Conservation (phyloP, 2,329 filamentous ascomycete species). For the Colletotrichum theobromicola region DNA sequence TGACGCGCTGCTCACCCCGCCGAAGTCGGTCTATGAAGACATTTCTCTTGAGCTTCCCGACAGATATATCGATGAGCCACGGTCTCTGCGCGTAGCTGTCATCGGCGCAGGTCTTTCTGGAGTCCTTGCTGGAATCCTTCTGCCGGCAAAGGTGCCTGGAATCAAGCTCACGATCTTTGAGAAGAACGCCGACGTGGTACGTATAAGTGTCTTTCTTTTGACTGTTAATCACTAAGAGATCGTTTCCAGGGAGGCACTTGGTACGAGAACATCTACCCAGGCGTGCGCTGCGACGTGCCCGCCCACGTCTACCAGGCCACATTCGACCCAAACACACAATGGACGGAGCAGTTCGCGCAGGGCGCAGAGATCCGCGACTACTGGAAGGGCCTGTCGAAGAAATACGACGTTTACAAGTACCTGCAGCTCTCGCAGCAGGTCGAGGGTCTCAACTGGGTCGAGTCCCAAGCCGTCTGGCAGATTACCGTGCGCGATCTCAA, state of each 20-base stretch:
- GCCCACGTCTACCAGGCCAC: constrained; percentile 74
- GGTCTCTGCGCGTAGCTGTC: constrained; percentile 59
- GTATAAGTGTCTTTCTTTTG: constrained; percentile 26
- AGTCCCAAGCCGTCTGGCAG: constrained; percentile 56
- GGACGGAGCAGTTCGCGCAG: constrained; percentile 71
- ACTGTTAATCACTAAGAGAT: neutral
- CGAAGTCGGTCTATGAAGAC: constrained; percentile 11
- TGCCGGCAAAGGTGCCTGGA: constrained; percentile 72
- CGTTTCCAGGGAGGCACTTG: constrained; percentile 52
- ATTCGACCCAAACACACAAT: constrained; percentile 71
- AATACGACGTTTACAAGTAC: constrained; percentile 68
- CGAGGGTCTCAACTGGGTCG: constrained; percentile 60
- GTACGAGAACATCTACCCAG: constrained; percentile 65
- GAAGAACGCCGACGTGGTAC: constrained; percentile 70
- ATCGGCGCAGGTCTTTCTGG: constrained; percentile 70
- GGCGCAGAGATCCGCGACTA: constrained; percentile 72
- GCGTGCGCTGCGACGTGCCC: constrained; percentile 71
- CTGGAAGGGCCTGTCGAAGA: constrained; percentile 65
- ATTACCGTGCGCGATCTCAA: constrained; percentile 48
- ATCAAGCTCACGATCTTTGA: constrained; percentile 71
- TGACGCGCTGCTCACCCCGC: constrained; percentile 9
- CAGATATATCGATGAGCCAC: constrained; percentile 51
- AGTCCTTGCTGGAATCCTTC: constrained; percentile 66
- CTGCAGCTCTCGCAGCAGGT: constrained; percentile 62
- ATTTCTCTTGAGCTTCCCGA: constrained; percentile 33